A percentile compares a stretch with the other conserved stretches of the same genome.
Conservation (phyloP, 106 monocot genomes). For the Chionographis japonica region DNA sequence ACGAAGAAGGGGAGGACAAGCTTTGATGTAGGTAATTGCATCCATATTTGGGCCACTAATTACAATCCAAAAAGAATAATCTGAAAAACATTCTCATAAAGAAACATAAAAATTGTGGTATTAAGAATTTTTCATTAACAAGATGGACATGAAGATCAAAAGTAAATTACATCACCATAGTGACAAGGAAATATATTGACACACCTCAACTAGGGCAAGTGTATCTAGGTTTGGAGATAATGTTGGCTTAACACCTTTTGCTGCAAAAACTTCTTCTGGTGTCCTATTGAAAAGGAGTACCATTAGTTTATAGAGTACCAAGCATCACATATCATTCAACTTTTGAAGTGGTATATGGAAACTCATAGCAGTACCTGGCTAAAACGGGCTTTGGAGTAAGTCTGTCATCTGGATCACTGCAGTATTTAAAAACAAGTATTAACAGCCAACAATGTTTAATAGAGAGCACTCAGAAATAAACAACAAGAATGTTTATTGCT, state of each 20-base stretch:
- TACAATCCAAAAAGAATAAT: no score
- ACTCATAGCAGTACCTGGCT: conserved; percentile 52
- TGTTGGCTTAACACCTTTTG: conserved; percentile 95
- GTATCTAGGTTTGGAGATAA: conserved; percentile 92
- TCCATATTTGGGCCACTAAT: no score
- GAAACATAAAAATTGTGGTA: no score
- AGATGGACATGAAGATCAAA: neutral
- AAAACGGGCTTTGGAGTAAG: conserved; percentile 81
- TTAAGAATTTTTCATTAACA: no score
- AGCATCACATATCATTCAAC: neutral
- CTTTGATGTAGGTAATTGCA: no score
- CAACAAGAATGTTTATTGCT: neutral
- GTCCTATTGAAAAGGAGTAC: conserved; percentile 39
- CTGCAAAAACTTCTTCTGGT: conserved; percentile 88
- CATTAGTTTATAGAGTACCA: conserved; percentile 4
- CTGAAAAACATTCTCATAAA: no score
- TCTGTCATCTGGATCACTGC: conserved; percentile 92
- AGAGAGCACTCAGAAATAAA: neutral
- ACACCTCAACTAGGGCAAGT: conserved; percentile 89
- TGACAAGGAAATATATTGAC: neutral
- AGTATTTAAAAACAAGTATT: conserved; percentile 8
- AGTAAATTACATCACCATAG: neutral
- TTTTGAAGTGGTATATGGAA: neutral
- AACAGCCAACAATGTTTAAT: neutral
- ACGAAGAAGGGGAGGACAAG: no score